These are phyloP conservation scores for Amanita exitialis DNA, from an alignment of 768 basidiomycete species.

Conservation along the genomic window DNA sequence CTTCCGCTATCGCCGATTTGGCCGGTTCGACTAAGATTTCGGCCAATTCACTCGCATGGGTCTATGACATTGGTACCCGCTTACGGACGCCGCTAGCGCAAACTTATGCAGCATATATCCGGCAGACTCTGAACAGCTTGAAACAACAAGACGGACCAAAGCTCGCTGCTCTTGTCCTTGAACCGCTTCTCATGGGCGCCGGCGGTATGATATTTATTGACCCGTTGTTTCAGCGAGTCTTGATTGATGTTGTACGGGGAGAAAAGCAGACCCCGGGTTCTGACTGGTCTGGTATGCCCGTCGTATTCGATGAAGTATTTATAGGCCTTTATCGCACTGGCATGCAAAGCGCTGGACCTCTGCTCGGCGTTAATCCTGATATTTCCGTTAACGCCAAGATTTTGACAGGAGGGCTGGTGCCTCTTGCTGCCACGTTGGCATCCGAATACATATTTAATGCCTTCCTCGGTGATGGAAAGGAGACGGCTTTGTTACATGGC, in stretches of 20 bases:
- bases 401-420: conserved; percentile 86
- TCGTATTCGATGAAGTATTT: conserved; percentile 96
- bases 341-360: conserved; percentile 45
- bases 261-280: conserved; percentile 8
- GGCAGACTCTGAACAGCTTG: conserved; percentile 36
- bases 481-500: conserved; percentile 84
- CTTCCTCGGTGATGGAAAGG: conserved; percentile 67
- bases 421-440: conserved; percentile 79
- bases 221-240: conserved; percentile 85
- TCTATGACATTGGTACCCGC: conserved; percentile 65
- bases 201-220: conserved; percentile 98
- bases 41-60: conserved; percentile 38
- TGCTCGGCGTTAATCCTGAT: conserved; percentile 74
- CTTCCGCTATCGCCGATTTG: conserved; percentile 31
- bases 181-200: conserved; percentile 90
- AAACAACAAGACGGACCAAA: conserved; percentile 28
- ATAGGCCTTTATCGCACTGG: conserved; percentile 87
- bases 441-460: conserved; percentile 70
- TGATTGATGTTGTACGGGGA: conserved; percentile 73
- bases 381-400: conserved; percentile 91
- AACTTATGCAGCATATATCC: conserved; percentile 53
- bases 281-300: conserved; percentile 65
- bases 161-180: conserved; percentile 74
- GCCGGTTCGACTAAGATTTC: conserved; percentile 17
- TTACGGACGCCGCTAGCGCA: conserved; percentile 50